A percentile compares a stretch with the other conserved stretches of the same genome.
phyloP scores from a whole-genome alignment of 140 eudicot genomes.

The Cichorium intybus region DNA sequence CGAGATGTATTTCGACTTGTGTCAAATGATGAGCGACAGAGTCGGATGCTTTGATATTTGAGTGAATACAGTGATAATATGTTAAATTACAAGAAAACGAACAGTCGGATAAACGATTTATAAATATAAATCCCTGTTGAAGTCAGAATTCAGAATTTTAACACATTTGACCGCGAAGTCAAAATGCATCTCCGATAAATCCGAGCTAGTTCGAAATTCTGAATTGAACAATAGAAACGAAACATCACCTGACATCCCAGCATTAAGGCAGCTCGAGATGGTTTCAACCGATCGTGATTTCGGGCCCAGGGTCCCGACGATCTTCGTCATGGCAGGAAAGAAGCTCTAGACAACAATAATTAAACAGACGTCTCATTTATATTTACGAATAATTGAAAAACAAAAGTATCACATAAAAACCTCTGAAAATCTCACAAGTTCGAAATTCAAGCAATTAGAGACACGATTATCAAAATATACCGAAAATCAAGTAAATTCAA shows the following conservation, averaged over 20 bases:
- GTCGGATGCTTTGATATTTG: neutral
- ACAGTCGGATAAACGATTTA: too few species aligned
- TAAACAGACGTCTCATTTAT: slow-evolving; percentile 12
- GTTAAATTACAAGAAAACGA: neutral
- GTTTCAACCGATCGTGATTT: slow-evolving; percentile 64
- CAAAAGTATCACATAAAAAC: neutral
- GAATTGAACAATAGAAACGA: neutral
- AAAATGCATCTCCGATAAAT: slow-evolving; percentile 11
- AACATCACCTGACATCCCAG: slow-evolving; percentile 78
- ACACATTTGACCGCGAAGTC: slow-evolving; percentile 8
- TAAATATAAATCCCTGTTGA: neutral
- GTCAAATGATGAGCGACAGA: neutral
- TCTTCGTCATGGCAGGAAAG: slow-evolving; percentile 86
- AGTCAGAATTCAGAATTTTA: slow-evolving; percentile 8
- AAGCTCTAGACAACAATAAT: slow-evolving; percentile 43
- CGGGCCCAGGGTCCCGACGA: slow-evolving; percentile 71
- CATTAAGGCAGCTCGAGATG: slow-evolving; percentile 63
- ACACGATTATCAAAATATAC: neutral
- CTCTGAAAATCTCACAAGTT: neutral
- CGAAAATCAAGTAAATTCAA: neutral
- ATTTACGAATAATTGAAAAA: neutral
- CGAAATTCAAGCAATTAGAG: neutral
- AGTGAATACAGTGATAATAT: neutral
- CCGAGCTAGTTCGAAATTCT: slow-evolving; percentile 5
- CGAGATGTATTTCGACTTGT: neutral